Percentiles rank a stretch among this genome's conserved stretches.
These are phyloP conservation scores for Mycena leptocephala DNA, from an alignment of 768 basidiomycete genomes.

Conservation along the genomic window DNA sequence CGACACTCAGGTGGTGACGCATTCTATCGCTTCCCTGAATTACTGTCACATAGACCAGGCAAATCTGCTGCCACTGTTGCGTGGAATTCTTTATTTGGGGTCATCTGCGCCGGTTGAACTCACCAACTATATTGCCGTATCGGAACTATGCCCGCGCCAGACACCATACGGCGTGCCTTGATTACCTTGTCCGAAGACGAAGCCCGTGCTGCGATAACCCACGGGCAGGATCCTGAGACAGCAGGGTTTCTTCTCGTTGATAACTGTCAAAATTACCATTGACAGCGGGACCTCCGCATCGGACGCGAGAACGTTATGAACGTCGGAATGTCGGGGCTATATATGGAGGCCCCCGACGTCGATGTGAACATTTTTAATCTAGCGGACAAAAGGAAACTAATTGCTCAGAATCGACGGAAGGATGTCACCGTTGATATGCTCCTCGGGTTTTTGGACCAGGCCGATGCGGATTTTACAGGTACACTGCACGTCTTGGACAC, in stretches of 20 bases:
- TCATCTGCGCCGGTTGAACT: constrained; percentile 33
- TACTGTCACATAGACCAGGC: constrained; percentile 38
- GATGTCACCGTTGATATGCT: constrained; percentile 1
- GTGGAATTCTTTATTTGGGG: constrained; percentile 39
- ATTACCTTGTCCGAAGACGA: background rate
- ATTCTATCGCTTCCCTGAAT: constrained; percentile 25
- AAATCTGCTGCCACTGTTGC: constrained; percentile 36
- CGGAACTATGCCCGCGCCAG: too few relatives aligned
- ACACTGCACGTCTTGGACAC: background rate
- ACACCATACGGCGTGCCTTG: too few relatives aligned
- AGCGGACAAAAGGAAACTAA: background rate
- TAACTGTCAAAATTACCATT: background rate
- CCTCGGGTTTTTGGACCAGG: background rate
- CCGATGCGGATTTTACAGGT: background rate
- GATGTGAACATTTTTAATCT: background rate
- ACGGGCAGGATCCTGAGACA: background rate
- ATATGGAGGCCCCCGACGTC: background rate
- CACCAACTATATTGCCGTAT: constrained; percentile 34
- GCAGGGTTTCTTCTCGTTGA: background rate
- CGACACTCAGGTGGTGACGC: constrained; percentile 15
- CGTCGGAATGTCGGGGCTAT: constrained; percentile 8
- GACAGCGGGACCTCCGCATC: background rate
- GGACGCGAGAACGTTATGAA: constrained; percentile 16
- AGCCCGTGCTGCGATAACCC: background rate
- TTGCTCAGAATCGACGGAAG: background rate